phyloP scores from a whole-genome alignment of 805 yeast species.

The Yamadazyma paraphyllophila region DNA sequence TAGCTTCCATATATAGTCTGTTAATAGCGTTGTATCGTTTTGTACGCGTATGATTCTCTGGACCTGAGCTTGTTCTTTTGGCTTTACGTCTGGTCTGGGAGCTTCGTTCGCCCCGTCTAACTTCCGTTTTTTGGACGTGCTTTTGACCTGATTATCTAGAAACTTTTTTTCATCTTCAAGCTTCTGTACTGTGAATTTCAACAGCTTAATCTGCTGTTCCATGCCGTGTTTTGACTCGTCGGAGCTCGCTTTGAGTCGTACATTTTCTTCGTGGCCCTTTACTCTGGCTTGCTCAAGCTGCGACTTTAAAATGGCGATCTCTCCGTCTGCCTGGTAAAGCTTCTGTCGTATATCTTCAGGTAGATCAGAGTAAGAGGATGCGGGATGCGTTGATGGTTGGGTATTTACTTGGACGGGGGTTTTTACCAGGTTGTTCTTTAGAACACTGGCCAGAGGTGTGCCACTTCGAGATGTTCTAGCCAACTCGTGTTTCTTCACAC shows the following conservation, averaged over 20 bases:
- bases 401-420: not conserved
- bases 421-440: not conserved
- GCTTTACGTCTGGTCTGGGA: not conserved
- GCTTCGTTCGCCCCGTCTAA: not conserved
- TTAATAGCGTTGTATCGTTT: conserved; percentile 33
- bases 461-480: not conserved
- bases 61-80: not conserved
- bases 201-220: conserved; percentile 29
- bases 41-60: conserved; percentile 23
- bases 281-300: conserved; percentile 51
- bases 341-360: conserved; percentile 21
- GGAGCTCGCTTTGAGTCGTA: conserved; percentile 19
- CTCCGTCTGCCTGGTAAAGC: conserved; percentile 60
- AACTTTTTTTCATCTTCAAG: conserved; percentile 45
- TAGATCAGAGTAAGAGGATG: not conserved
- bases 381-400: not conserved
- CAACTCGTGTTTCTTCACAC: conserved; percentile 3
- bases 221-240: conserved; percentile 17
- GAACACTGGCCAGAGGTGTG: not conserved
- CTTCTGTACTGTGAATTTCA: conserved; percentile 32
- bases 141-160: conserved; percentile 35
- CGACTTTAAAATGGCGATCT: conserved; percentile 71
- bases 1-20: conserved; percentile 35
- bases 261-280: conserved; percentile 38
- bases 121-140: conserved; percentile 22